A percentile compares a stretch with the other conserved stretches of the same genome.
Evolutionary conservation across 2,329 filamentous ascomycete genomes (phyloP).

Genomic region (Neopestalotiopsis sp.): DNA sequence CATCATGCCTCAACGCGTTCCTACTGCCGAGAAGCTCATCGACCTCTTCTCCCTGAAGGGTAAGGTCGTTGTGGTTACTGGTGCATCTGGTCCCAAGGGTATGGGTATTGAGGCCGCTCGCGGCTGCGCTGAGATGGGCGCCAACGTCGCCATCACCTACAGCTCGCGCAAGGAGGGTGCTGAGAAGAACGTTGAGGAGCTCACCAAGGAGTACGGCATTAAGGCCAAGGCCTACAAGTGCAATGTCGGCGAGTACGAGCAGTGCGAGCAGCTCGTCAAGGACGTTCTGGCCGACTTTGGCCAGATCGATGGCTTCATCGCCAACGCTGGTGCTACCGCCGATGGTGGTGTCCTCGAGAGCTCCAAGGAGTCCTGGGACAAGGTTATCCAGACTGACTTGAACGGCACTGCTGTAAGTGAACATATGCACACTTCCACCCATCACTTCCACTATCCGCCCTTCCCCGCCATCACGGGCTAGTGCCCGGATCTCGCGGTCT

Average conservation of each 20-base stretch:
- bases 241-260: slow-evolving; percentile 58
- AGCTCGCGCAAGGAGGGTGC: slow-evolving; percentile 73
- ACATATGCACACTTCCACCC: too few species aligned
- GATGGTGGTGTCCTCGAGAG: slow-evolving; percentile 63
- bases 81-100: slow-evolving; percentile 71
- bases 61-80: slow-evolving; percentile 74
- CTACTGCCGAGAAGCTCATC: slow-evolving; percentile 61
- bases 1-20: slow-evolving; percentile 63
- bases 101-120: slow-evolving; percentile 74
- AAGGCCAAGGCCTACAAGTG: slow-evolving; percentile 68
- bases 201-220: slow-evolving; percentile 70
- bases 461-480: not conserved
- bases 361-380: slow-evolving; percentile 61
- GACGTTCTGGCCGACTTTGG: slow-evolving; percentile 77
- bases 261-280: slow-evolving; percentile 58
- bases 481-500: not conserved
- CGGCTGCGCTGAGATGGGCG: slow-evolving; percentile 74
- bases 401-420: slow-evolving; percentile 60
- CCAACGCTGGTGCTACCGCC: slow-evolving; percentile 70
- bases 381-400: slow-evolving; percentile 65
- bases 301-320: slow-evolving; percentile 76
- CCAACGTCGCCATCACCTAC: slow-evolving; percentile 75
- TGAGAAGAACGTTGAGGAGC: slow-evolving; percentile 68
- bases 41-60: slow-evolving; percentile 77
- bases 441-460: not conserved